Conservation (phyloP, 805 yeast species). For the Saccharomycopsis fodiens region DNA sequence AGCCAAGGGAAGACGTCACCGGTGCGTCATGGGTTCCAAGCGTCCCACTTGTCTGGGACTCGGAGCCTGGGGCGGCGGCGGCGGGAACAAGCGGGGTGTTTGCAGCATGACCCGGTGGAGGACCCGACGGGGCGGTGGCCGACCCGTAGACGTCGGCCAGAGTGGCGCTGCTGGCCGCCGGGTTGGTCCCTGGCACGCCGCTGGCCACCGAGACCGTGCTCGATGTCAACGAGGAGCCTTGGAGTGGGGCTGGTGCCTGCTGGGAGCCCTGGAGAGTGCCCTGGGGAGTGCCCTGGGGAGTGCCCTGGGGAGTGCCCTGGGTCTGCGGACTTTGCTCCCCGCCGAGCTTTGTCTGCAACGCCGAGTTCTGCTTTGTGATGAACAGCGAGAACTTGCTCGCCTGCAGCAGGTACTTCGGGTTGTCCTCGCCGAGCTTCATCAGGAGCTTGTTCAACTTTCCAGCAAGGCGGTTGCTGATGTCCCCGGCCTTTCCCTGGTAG, state of each 20-base stretch:
- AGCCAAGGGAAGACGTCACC: neutral
- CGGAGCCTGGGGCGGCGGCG: neutral
- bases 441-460: conserved; percentile 9
- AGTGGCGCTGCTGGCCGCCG: neutral
- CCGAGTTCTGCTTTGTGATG: conserved; percentile 6
- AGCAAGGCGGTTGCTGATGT: conserved; percentile 7
- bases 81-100: neutral
- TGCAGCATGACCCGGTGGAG: neutral
- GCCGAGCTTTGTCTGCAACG: conserved; percentile 10
- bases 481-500: conserved; percentile 10
- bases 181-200: neutral
- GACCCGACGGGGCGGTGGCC: neutral
- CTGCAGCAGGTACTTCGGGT: conserved; percentile 7
- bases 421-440: conserved; percentile 12
- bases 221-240: too few species aligned
- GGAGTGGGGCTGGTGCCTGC: neutral
- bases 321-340: too few species aligned
- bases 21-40: neutral
- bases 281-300: too few species aligned
- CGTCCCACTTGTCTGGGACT: neutral
- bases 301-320: too few species aligned
- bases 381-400: conserved; percentile 9
- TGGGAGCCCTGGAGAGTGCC: too few species aligned
- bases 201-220: conserved; percentile 1
- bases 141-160: neutral